These are phyloP conservation scores for Eucalyptus shirleyi DNA, from an alignment of 345 rosid species.

Conservation along the genomic window DNA sequence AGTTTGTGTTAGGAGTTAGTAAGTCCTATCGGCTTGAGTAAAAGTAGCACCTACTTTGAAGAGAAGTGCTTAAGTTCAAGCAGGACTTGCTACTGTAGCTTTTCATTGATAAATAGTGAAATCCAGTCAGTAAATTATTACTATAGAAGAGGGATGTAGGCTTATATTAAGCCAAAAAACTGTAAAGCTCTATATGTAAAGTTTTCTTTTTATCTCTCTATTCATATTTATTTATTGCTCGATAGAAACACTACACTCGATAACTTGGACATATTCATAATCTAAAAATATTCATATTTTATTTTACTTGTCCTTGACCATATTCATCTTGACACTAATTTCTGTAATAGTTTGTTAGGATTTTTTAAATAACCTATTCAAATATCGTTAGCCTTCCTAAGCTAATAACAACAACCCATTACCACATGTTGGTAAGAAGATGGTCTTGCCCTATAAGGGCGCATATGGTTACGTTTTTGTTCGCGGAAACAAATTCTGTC, in stretches of 20 bases:
- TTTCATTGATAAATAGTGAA: not conserved
- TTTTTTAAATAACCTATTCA: not conserved
- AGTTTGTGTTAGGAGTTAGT: not conserved
- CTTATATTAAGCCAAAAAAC: not conserved
- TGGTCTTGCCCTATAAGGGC: not conserved
- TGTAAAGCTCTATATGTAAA: not conserved
- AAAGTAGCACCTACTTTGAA: not conserved
- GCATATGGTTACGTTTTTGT: no score
- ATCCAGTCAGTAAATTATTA: no score
- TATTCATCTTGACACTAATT: not conserved
- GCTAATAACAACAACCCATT: not conserved
- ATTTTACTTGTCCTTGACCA: not conserved
- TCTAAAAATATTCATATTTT: not conserved
- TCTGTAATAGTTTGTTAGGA: not conserved
- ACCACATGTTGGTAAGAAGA: not conserved
- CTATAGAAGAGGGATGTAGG: not conserved
- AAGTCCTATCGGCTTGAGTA: not conserved
- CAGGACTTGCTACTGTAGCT: not conserved
- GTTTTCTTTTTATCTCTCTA: not conserved
- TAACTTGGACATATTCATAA: not conserved
- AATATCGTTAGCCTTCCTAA: not conserved
- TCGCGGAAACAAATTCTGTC: rapidly evolving
- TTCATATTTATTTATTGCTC: not conserved
- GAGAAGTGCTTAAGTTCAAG: not conserved
- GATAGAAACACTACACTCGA: not conserved